A percentile compares a stretch with the other conserved stretches of the same genome.
Evolutionary conservation across 2,329 filamentous ascomycete genomes (phyloP).

Genomic region (Geosmithia morbida): DNA sequence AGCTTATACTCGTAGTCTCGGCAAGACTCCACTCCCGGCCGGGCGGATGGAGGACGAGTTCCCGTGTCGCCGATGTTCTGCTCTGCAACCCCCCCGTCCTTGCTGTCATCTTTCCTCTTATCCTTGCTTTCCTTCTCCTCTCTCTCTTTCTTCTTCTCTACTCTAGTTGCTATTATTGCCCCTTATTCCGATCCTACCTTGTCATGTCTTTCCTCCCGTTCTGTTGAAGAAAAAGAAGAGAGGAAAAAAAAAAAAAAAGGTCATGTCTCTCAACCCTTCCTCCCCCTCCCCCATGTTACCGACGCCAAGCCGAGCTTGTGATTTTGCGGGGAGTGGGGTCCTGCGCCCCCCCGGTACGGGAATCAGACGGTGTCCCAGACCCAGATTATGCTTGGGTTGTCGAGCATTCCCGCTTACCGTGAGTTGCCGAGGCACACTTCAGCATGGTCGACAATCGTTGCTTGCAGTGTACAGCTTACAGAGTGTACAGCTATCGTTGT

Average conservation of each 20-base stretch:
- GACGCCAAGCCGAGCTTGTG: constrained; percentile 41
- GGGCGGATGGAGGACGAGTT: not conserved
- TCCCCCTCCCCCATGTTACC: constrained; percentile 17
- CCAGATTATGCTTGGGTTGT: no score
- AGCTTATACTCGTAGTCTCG: no score
- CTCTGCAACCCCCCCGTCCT: constrained; percentile 8
- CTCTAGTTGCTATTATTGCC: no score
- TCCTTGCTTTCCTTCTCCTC: not conserved
- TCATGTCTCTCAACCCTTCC: not conserved
- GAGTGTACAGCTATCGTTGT: no score
- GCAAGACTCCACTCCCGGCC: not conserved
- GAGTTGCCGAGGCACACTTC: constrained; percentile 1
- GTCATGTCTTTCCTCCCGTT: no score
- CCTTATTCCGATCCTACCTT: no score
- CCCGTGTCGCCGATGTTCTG: not conserved
- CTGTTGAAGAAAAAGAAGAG: no score
- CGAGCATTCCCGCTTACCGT: not conserved
- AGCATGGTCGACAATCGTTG: no score
- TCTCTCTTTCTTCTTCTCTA: not conserved
- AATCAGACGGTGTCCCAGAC: no score
- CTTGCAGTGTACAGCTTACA: no score
- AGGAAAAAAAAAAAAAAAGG: no score
- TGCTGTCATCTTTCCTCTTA: not conserved
- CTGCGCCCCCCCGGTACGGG: not conserved
- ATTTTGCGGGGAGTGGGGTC: constrained; percentile 30